Evolutionary conservation across 768 basidiomycete species (phyloP), one percentile per base, ranked within the genome.

Genomic region (Kwoniella shandongensis): DNA sequence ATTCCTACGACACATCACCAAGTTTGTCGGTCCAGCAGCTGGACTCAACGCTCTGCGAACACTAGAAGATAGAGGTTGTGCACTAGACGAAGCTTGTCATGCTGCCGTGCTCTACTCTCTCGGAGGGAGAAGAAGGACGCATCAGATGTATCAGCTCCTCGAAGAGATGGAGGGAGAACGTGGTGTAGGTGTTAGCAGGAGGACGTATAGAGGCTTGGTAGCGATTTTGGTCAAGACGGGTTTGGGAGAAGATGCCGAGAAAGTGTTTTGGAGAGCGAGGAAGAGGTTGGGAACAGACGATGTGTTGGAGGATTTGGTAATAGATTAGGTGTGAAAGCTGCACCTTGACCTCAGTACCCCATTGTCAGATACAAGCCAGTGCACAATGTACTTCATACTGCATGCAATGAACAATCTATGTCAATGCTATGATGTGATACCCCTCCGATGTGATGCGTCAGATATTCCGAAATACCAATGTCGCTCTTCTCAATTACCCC

Each of bases 401-500:
- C 6, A 32, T 32, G 32, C 32, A 32, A 32, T 6, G 32, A 6
- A 32, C 32, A 32, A 32, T 6, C 32, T 32, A 32, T 32, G 32
- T 13, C 6, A 6, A 32, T 32, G 32, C 32, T 6, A 32, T 32
- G 32, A 32, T n/a, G n/a, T n/a, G n/a, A n/a, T n/a, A n/a, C n/a
- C n/a, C n/a, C n/a, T n/a, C n/a, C n/a, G n/a, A n/a, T n/a, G n/a
- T n/a, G 32, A 32, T 32, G 32, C 32, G 32, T 6, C 7, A 32
- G 32, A 32, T 13, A 6, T 32, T 32, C 32, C 32, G 32, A n/a
- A n/a, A n/a, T n/a, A n/a, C n/a, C n/a, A n/a, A n/a, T n/a, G n/a
- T n/a, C n/a, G 44, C 25, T 26, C 25, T 25, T 2, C 5, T 13
- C 17, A 13, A 30, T 29, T 58, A 73, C 52, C 72, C 72, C 51